Evolutionary conservation across 441 rosid species (phyloP).

Genomic region (Francoa sonchifolia): DNA sequence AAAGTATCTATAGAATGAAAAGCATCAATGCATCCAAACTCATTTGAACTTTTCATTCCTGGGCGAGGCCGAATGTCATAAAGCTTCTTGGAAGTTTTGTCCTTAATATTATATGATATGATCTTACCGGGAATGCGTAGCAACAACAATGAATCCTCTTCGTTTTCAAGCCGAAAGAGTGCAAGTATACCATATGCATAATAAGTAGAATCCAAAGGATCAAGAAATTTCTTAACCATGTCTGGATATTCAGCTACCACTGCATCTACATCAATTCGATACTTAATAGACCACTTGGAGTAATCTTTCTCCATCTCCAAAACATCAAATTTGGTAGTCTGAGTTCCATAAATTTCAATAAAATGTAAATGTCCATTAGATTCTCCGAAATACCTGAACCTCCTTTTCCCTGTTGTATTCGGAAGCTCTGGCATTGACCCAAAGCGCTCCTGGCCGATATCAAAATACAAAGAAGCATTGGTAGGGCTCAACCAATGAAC

Average conservation of each 20-base stretch:
- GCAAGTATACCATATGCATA: conserved; percentile 13
- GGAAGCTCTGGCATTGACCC: conserved; percentile 10
- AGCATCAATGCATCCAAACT: conserved; percentile 15
- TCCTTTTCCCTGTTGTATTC: not conserved
- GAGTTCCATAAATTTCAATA: conserved; percentile 13
- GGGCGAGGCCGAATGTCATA: conserved; percentile 11
- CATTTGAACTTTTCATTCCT: not conserved
- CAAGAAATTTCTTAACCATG: conserved; percentile 1
- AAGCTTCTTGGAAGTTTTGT: conserved; percentile 7
- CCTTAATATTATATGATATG: conserved; percentile 11
- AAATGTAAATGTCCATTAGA: conserved; percentile 12
- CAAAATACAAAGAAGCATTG: conserved; percentile 12
- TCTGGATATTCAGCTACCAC: conserved; percentile 10
- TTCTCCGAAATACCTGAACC: conserved; percentile 12
- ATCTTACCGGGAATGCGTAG: conserved; percentile 15
- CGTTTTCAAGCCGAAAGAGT: conserved; percentile 1
- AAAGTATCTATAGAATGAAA: too few relatives aligned
- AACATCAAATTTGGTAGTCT: conserved; percentile 9
- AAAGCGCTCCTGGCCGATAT: conserved; percentile 10
- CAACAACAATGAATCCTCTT: conserved; percentile 9
- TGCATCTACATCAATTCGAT: conserved; percentile 1
- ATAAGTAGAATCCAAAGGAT: conserved; percentile 3
- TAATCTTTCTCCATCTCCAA: conserved; percentile 14
- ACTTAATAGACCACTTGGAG: conserved; percentile 11
- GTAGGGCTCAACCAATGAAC: conserved; percentile 21